phyloP scores from a whole-genome alignment of 129 eudicot species.

The Helianthus tuberosus region DNA sequence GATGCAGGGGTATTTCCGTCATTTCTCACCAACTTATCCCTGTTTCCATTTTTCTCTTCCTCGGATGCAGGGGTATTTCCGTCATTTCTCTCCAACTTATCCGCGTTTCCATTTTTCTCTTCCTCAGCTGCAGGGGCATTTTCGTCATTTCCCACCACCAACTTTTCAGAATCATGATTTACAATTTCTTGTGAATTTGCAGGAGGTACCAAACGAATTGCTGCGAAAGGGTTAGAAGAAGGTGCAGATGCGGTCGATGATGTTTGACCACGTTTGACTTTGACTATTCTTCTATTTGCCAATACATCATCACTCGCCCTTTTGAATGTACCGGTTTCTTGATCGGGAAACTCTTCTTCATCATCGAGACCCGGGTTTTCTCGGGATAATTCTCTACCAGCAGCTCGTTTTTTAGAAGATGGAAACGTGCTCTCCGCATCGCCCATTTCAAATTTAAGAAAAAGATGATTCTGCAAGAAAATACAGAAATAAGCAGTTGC shows the following conservation, averaged over 20 bases:
- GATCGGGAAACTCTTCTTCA: constrained; percentile 62
- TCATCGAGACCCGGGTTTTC: constrained; percentile 90
- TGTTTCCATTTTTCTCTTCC: neutral
- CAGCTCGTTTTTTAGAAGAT: constrained; percentile 82
- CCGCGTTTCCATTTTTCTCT: constrained; percentile 9
- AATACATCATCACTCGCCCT: constrained; percentile 82
- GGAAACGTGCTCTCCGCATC: constrained; percentile 64
- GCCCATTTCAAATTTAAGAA: constrained; percentile 45
- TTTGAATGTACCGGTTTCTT: constrained; percentile 70
- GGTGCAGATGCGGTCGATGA: constrained; percentile 47
- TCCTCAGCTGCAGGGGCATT: constrained; percentile 23
- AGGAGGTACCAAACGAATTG: constrained; percentile 61
- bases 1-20: constrained; percentile 26
- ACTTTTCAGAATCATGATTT: neutral
- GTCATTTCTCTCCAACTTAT: constrained; percentile 18
- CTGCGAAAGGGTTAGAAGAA: constrained; percentile 83
- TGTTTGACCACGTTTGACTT: constrained; percentile 72
- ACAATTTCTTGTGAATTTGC: constrained; percentile 30
- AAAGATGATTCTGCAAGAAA: constrained; percentile 28
- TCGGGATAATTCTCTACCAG: constrained; percentile 66
- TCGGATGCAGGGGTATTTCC: constrained; percentile 12
- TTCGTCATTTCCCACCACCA: constrained; percentile 15
- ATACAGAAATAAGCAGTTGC: neutral
- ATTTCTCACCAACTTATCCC: constrained; percentile 10
- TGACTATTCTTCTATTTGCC: constrained; percentile 76